Evolutionary conservation across 2,329 filamentous ascomycete species (phyloP).

Genomic region (Penicillium sumatraense): DNA sequence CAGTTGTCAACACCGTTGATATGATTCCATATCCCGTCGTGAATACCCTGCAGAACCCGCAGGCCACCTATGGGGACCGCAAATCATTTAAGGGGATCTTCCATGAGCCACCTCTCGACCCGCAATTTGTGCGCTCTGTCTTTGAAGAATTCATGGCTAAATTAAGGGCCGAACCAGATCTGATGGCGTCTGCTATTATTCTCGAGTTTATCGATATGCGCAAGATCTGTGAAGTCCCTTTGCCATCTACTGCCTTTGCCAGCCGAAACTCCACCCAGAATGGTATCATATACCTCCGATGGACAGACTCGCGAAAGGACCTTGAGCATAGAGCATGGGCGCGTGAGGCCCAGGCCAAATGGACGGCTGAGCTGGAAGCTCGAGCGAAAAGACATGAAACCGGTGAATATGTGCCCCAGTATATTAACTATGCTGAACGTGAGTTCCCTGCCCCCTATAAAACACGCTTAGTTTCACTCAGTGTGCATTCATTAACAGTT

Average conservation of each 20-base stretch:
- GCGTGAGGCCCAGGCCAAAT: slow-evolving; percentile 34
- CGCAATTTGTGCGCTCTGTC: slow-evolving; percentile 36
- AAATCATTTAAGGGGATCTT: slow-evolving; percentile 52
- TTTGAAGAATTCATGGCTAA: slow-evolving; percentile 36
- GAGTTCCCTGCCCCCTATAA: slow-evolving; percentile 23
- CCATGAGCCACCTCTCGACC: slow-evolving; percentile 48
- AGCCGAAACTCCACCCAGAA: slow-evolving; percentile 53
- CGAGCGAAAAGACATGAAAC: background rate
- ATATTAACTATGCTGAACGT: slow-evolving; percentile 43
- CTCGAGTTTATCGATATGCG: slow-evolving; percentile 51
- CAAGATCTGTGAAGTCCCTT: slow-evolving; percentile 43
- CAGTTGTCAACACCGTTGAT: slow-evolving; percentile 42
- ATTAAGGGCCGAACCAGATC: slow-evolving; percentile 32
- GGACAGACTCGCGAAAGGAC: slow-evolving; percentile 47
- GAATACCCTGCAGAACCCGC: slow-evolving; percentile 46
- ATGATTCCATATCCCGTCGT: slow-evolving; percentile 49
- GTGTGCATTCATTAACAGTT: background rate
- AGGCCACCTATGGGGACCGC: slow-evolving; percentile 45
- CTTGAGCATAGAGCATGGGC: slow-evolving; percentile 45
- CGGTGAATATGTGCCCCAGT: slow-evolving; percentile 33
- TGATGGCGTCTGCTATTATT: slow-evolving; percentile 37
- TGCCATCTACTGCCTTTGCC: slow-evolving; percentile 49
- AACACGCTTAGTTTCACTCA: background rate
- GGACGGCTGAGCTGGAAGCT: slow-evolving; percentile 29
- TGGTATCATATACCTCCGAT: slow-evolving; percentile 46